Evolutionary conservation across 2,329 filamentous ascomycete genomes (phyloP).

Genomic region (Fusarium praegraminearum): DNA sequence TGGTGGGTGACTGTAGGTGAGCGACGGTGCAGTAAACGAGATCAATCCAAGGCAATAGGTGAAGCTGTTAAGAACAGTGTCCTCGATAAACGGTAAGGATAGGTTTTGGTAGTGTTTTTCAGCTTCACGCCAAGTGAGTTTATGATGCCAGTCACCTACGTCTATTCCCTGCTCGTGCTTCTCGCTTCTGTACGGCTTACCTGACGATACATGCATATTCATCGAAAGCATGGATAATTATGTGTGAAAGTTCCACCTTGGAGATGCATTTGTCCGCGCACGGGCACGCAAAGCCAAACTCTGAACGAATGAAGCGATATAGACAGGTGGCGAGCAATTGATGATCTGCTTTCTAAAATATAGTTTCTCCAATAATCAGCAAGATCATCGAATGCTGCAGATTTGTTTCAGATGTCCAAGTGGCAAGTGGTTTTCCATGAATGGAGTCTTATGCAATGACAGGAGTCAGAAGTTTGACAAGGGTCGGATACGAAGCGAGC

Average conservation of each 20-base stretch:
- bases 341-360: constrained; percentile 11
- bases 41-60: constrained; percentile 7
- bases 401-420: constrained; percentile 33
- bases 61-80: constrained; percentile 10
- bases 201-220: constrained; percentile 31
- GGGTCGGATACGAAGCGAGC: constrained; percentile 16
- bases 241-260: not conserved
- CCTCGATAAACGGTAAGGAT: not conserved
- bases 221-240: not conserved
- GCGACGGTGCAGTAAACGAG: not conserved
- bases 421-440: constrained; percentile 2
- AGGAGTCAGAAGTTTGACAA: constrained; percentile 11
- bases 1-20: constrained; percentile 7
- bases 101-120: not conserved
- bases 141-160: not conserved
- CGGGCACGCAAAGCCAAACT: not conserved
- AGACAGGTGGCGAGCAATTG: not conserved
- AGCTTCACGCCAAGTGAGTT: constrained; percentile 13
- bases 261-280: constrained; percentile 9
- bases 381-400: constrained; percentile 1
- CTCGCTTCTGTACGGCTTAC: constrained; percentile 31
- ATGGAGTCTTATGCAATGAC: not conserved
- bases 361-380: not conserved
- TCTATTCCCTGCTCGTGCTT: constrained; percentile 6
- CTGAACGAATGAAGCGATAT: not conserved